Evolutionary conservation across 768 basidiomycete species (phyloP).

Genomic region (Panellus pusillus): DNA sequence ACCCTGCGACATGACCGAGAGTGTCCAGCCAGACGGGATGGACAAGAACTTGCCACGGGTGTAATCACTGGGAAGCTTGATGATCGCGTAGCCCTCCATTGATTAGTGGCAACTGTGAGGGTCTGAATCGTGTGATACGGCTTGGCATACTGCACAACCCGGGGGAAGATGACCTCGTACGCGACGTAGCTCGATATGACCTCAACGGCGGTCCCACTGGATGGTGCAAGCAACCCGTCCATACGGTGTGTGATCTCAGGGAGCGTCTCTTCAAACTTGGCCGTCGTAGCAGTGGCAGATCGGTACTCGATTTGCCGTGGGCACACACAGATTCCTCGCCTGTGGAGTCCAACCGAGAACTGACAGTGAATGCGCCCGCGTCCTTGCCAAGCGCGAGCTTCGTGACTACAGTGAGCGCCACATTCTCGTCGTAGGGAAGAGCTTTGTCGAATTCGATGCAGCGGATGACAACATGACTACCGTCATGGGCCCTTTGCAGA

Average conservation of each 20-base stretch:
- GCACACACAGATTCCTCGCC: slow-evolving; percentile 40
- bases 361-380: slow-evolving; percentile 46
- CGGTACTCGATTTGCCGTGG: slow-evolving; percentile 45
- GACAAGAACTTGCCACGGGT: slow-evolving; percentile 35
- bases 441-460: slow-evolving; percentile 54
- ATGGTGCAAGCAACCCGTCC: slow-evolving; percentile 30
- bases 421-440: slow-evolving; percentile 42
- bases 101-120: slow-evolving; percentile 48
- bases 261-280: slow-evolving; percentile 39
- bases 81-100: slow-evolving; percentile 51
- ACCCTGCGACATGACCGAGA: slow-evolving; percentile 68
- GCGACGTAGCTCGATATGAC: slow-evolving; percentile 54
- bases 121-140: slow-evolving; percentile 59
- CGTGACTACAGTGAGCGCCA: slow-evolving; percentile 33
- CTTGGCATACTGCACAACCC: slow-evolving; percentile 63
- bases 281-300: slow-evolving; percentile 28
- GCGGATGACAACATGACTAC: slow-evolving; percentile 40
- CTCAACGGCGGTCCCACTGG: slow-evolving; percentile 33
- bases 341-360: slow-evolving; percentile 36
- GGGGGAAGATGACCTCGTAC: slow-evolving; percentile 70
- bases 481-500: slow-evolving; percentile 8
- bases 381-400: slow-evolving; percentile 39
- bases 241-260: slow-evolving; percentile 38
- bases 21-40: slow-evolving; percentile 67
- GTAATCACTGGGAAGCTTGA: slow-evolving; percentile 40